These are phyloP conservation scores for Hanseniaspora vineae DNA, from an alignment of 805 yeast genomes.

Conservation along the genomic window DNA sequence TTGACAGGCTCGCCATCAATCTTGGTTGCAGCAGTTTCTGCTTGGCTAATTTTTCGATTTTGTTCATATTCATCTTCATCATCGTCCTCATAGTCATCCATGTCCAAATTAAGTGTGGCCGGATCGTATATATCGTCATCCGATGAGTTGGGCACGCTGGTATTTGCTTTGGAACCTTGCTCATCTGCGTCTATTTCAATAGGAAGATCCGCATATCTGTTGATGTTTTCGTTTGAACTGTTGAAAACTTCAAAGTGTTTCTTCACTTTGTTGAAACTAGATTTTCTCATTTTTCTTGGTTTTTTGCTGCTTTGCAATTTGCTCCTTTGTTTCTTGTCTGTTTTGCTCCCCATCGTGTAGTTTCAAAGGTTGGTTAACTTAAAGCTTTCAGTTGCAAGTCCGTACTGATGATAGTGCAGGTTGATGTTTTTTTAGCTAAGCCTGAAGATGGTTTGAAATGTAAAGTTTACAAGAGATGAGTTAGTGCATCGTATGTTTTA, in stretches of 20 bases:
- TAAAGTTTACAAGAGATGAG: too few relatives aligned
- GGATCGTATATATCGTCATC: conserved; percentile 3
- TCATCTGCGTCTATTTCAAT: conserved; percentile 4
- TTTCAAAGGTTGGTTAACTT: background rate
- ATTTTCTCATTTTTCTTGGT: conserved; percentile 18
- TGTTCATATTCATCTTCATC: conserved; percentile 3
- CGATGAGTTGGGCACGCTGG: too few relatives aligned
- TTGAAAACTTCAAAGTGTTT: conserved; percentile 20
- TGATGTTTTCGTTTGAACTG: conserved; percentile 13
- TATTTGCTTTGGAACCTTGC: conserved; percentile 5
- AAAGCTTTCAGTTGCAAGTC: too few relatives aligned
- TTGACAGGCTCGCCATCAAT: too few relatives aligned
- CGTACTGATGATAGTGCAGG: too few relatives aligned
- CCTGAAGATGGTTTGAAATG: too few relatives aligned
- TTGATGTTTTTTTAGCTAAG: too few relatives aligned
- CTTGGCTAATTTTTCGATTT: conserved; percentile 3
- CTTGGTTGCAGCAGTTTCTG: conserved; percentile 4
- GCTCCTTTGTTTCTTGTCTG: background rate
- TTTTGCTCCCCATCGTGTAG: conserved; percentile 1
- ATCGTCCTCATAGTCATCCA: conserved; percentile 1
- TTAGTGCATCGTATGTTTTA: too few relatives aligned
- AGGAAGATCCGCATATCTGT: conserved; percentile 18
- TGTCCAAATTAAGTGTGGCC: background rate
- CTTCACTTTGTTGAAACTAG: conserved; percentile 20
- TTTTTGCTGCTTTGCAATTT: conserved; percentile 3